Evolutionary conservation across 148 eudicot species (phyloP), one percentile per base, ranked within the genome.

Genomic region (Rhododendron ferrugineum): DNA sequence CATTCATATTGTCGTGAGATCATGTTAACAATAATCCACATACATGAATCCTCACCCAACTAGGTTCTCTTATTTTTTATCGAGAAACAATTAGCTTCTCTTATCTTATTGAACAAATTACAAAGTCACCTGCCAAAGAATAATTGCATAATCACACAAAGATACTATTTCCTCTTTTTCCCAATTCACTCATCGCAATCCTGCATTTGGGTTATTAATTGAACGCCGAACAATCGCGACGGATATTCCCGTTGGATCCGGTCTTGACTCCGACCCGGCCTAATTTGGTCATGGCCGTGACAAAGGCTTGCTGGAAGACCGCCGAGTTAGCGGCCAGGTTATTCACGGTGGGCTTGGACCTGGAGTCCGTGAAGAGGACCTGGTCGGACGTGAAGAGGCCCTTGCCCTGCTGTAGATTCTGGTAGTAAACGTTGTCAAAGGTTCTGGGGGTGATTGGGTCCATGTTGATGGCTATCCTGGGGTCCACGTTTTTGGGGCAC

Each of bases 341-440:
- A 32, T 84, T 84, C 0, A 96, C 98, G 14, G 83, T 72, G 28
- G 91, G 89, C 85, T 42, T 90, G 64, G 98, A 91, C 78, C 98
- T 88, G 3, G 87, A 9, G 87, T 96, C 99, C 0, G 92, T 91
- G 70, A 88, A 95, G n/a, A 96, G 93, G 72, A 92, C 93, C 47
- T 95, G 97, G 81, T 96, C 99, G 64, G 98, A 93, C 22, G 90
- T 91, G 86, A 96, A 92, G 1, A 96, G 92, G 64, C 99, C 99
- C 87, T 90, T 93, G 3, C 95, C 94, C n/a, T 90, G 84, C 46
- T 91, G 90, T 16, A 96, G 91, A 52, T 95, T 94, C 15, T 90
- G 80, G 86, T 60, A 96, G 78, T 94, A 96, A 64, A 60, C 72
- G 42, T 95, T 96, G 88, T 96, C 99, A 83, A 96, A 96, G 37